These are phyloP conservation scores for Hippophae gyantsensis DNA, from an alignment of 306 rosid species.

Conservation along the genomic window DNA sequence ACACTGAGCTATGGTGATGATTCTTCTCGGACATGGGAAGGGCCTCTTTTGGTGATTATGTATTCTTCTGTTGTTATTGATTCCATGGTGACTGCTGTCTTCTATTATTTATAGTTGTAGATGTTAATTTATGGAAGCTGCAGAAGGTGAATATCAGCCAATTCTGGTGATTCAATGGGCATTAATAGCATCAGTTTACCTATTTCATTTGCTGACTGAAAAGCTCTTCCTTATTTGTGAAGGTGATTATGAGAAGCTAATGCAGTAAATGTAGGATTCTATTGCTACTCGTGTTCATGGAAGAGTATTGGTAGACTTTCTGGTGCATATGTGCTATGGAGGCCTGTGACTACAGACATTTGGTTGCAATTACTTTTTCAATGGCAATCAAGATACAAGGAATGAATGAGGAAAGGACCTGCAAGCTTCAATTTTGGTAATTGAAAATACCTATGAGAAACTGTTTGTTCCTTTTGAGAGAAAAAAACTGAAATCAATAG, in stretches of 20 bases:
- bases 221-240: slow-evolving; percentile 14
- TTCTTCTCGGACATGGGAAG: slow-evolving; percentile 94
- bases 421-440: too few relatives aligned
- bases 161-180: slow-evolving; percentile 34
- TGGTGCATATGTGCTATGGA: too few relatives aligned
- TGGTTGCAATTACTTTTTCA: too few relatives aligned
- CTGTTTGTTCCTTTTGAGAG: too few relatives aligned
- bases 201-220: slow-evolving; percentile 14
- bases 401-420: too few relatives aligned
- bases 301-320: too few relatives aligned
- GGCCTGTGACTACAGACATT: too few relatives aligned
- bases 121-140: slow-evolving; percentile 23
- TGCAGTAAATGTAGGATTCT: neutral
- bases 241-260: slow-evolving; percentile 22
- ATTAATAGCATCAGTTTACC: slow-evolving; percentile 30
- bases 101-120: slow-evolving; percentile 16
- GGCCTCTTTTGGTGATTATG: slow-evolving; percentile 92
- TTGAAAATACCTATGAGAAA: too few relatives aligned
- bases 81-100: slow-evolving; percentile 63
- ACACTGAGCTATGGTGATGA: slow-evolving; percentile 94
- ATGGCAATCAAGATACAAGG: too few relatives aligned
- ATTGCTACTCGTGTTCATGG: too few relatives aligned
- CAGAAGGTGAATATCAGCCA: slow-evolving; percentile 35
- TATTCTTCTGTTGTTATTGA: slow-evolving; percentile 78
- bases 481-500: too few relatives aligned